A percentile compares a stretch with the other conserved stretches of the same genome.
phyloP scores from a whole-genome alignment of 768 basidiomycete species.

The Boletus edulis region DNA sequence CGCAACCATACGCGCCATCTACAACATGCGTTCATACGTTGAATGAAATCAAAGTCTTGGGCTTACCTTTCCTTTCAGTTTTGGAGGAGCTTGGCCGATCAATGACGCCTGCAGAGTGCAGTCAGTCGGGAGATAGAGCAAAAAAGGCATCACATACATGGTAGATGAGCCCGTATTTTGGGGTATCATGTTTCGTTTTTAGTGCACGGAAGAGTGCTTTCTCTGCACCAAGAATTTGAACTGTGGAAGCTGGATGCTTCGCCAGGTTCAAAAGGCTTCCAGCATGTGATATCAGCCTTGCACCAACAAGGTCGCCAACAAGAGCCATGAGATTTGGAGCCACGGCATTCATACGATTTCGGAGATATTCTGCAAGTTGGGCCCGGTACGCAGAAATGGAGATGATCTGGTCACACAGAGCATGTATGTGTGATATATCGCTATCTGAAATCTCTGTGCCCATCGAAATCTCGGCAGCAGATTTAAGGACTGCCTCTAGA shows the following conservation, averaged over 20 bases:
- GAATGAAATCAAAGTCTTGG: neutral
- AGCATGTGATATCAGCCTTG: conserved; percentile 71
- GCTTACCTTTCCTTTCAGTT: conserved; percentile 92
- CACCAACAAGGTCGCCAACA: conserved; percentile 76
- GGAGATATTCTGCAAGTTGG: conserved; percentile 94
- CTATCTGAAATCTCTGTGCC: conserved; percentile 98
- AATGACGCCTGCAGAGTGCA: conserved; percentile 68
- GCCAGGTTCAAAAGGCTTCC: conserved; percentile 68
- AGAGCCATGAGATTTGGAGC: conserved; percentile 93
- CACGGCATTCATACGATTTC: conserved; percentile 97
- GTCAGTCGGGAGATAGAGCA: conserved; percentile 1
- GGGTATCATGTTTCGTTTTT: conserved; percentile 90
- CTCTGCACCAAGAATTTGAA: conserved; percentile 76
- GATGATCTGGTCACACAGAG: conserved; percentile 97
- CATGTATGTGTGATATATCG: conserved; percentile 95
- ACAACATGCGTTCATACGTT: conserved; percentile 3
- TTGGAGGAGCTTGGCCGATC: conserved; percentile 95
- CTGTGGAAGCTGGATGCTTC: conserved; percentile 77
- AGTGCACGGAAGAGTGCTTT: conserved; percentile 75
- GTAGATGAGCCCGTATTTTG: conserved; percentile 99
- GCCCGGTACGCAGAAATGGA: conserved; percentile 92
- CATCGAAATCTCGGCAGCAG: conserved; percentile 98
- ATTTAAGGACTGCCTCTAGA: conserved; percentile 91
- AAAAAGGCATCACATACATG: conserved; percentile 56
- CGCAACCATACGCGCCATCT: conserved; percentile 99